These are phyloP conservation scores for Acorus calamus DNA, from an alignment of 106 monocot genomes.

Conservation along the genomic window DNA sequence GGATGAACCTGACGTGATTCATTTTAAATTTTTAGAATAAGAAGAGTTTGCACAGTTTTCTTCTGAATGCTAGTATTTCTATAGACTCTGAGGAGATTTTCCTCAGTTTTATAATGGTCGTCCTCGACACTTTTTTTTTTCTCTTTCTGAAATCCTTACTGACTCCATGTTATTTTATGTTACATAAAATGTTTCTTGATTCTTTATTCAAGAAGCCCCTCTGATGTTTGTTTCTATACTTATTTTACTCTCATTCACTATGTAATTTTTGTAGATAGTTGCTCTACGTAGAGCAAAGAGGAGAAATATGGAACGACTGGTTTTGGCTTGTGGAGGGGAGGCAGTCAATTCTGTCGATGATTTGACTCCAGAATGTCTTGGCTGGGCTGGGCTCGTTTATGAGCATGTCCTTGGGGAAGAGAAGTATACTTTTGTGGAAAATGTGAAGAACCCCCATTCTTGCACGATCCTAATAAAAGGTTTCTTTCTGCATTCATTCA, in stretches of 20 bases:
- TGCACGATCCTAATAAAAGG: constrained; percentile 98
- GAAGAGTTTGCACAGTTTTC: too few species aligned
- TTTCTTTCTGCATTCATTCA: constrained; percentile 1
- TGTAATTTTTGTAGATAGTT: constrained; percentile 48
- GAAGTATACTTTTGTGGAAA: constrained; percentile 95
- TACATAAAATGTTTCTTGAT: too few species aligned
- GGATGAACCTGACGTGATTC: background rate
- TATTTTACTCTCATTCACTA: too few species aligned
- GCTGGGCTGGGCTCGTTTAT: constrained; percentile 96
- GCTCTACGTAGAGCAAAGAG: constrained; percentile 92
- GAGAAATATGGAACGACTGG: constrained; percentile 94
- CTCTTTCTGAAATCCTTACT: too few species aligned
- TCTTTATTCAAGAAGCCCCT: too few species aligned
- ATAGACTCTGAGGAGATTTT: too few species aligned
- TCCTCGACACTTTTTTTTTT: background rate
- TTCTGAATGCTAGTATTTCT: too few species aligned
- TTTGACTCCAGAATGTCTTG: constrained; percentile 72
- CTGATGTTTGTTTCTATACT: too few species aligned
- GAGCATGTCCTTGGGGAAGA: constrained; percentile 97
- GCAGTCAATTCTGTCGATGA: constrained; percentile 91
- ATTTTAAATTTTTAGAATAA: background rate
- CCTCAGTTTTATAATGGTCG: too few species aligned
- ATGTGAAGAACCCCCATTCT: constrained; percentile 86
- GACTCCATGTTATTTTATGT: too few species aligned
- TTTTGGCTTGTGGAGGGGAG: constrained; percentile 94